phyloP scores from a whole-genome alignment of 768 basidiomycete genomes.

The Floccularia luteovirens region DNA sequence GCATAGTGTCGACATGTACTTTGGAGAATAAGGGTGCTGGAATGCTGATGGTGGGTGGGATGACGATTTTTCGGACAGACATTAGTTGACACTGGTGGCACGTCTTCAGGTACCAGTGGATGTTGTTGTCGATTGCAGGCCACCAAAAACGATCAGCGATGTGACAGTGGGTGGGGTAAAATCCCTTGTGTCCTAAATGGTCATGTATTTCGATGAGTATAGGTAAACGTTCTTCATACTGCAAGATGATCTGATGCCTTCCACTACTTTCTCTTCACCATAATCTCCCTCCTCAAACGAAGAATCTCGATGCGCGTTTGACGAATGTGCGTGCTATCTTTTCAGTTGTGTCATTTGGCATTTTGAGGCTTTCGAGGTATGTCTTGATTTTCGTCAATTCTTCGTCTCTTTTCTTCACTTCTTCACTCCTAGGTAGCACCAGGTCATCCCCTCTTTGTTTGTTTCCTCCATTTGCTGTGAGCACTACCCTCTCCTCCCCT shows the following conservation, averaged over 20 bases:
- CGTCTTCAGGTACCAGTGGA: conserved; percentile 15
- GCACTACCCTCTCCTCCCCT: too few species aligned
- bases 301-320: conserved; percentile 7
- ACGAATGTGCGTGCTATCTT: conserved; percentile 4
- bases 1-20: conserved; percentile 15
- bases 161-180: conserved; percentile 9
- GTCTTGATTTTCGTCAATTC: background rate
- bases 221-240: conserved; percentile 9
- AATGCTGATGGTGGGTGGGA: conserved; percentile 10
- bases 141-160: conserved; percentile 19
- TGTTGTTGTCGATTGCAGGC: conserved; percentile 16
- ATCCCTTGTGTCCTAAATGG: conserved; percentile 15
- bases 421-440: background rate
- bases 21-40: conserved; percentile 15
- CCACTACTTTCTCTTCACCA: conserved; percentile 5
- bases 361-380: too few species aligned
- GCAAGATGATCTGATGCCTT: conserved; percentile 13
- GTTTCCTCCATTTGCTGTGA: too few species aligned
- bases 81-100: conserved; percentile 16
- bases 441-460: background rate
- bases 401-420: background rate
- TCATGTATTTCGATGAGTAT: conserved; percentile 16
- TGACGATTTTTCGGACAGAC: conserved; percentile 9
- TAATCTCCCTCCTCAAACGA: conserved; percentile 10
- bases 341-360: conserved; percentile 2